Evolutionary conservation across 2,329 filamentous ascomycete genomes (phyloP).

Genomic region (Lecanoromycetidae sp.): DNA sequence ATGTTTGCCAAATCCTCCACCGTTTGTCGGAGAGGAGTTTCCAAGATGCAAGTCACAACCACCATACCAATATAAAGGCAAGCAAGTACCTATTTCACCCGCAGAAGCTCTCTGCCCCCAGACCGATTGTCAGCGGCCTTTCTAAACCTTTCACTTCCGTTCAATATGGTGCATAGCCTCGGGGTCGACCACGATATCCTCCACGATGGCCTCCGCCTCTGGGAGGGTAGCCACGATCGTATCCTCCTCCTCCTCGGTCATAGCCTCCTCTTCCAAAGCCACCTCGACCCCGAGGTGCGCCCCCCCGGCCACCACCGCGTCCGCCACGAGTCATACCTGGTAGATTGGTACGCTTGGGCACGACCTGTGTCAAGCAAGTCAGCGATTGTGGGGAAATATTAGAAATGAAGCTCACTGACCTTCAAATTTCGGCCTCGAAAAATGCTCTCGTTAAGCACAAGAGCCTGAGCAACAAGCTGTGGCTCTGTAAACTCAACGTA

Average conservation of each 20-base stretch:
- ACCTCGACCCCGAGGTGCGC: constrained; percentile 33
- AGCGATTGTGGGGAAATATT: neutral
- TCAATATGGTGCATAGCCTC: constrained; percentile 55
- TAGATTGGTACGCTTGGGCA: constrained; percentile 90
- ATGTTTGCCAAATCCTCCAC: too few species aligned
- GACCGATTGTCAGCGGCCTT: neutral
- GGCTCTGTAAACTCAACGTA: constrained; percentile 98
- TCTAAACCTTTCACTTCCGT: constrained; percentile 20
- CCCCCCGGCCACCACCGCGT: constrained; percentile 51
- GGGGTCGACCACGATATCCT: constrained; percentile 46
- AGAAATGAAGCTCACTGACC: constrained; percentile 40
- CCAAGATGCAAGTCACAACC: too few species aligned
- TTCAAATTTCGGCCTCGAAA: constrained; percentile 94
- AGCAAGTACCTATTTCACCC: too few species aligned
- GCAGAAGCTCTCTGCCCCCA: too few species aligned
- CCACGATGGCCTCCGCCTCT: constrained; percentile 51
- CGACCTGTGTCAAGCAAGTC: constrained; percentile 41
- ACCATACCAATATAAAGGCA: too few species aligned
- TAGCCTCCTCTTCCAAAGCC: constrained; percentile 44
- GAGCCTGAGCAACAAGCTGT: constrained; percentile 77
- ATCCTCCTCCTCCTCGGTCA: constrained; percentile 42
- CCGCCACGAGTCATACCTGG: constrained; percentile 80
- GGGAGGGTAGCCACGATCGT: constrained; percentile 28
- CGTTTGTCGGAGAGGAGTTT: too few species aligned
- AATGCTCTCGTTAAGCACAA: constrained; percentile 91